Evolutionary conservation across 805 yeast genomes (phyloP).

Genomic region (Nakazawaea anatomiae): DNA sequence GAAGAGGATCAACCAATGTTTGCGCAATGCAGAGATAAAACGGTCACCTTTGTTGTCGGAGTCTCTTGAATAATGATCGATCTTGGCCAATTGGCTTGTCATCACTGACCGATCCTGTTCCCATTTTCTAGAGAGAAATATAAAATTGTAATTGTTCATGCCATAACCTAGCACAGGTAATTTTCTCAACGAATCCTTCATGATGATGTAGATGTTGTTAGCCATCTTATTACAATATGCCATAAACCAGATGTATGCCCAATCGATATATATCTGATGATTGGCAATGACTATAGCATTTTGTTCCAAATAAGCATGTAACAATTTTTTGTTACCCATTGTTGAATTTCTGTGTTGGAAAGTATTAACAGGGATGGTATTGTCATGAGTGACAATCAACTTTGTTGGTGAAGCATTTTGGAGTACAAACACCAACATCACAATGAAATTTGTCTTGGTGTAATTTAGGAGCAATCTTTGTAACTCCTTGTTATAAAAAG

Average conservation of each 20-base stretch:
- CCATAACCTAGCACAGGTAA: conserved; percentile 83
- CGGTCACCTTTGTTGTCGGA: conserved; percentile 50
- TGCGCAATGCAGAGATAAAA: conserved; percentile 29
- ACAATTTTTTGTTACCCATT: conserved; percentile 13
- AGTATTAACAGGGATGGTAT: conserved; percentile 27
- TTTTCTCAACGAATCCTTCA: conserved; percentile 65
- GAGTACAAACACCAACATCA: conserved; percentile 45
- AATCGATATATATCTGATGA: conserved; percentile 91
- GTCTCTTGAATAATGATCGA: conserved; percentile 29
- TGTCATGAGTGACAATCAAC: conserved; percentile 45
- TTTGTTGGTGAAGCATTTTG: conserved; percentile 46
- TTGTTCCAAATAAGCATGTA: conserved; percentile 17
- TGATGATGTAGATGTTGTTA: conserved; percentile 62
- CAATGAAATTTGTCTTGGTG: conserved; percentile 56
- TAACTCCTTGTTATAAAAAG: conserved; percentile 24
- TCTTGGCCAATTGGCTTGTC: conserved; percentile 44
- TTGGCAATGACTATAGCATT: conserved; percentile 63
- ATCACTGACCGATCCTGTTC: conserved; percentile 59
- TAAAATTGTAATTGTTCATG: conserved; percentile 71
- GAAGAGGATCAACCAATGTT: conserved; percentile 65
- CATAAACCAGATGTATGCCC: conserved; percentile 89
- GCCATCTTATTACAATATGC: conserved; percentile 62
- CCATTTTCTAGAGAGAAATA: conserved; percentile 85
- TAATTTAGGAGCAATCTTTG: conserved; percentile 38
- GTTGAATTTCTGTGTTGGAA: conserved; percentile 19